Conservation (phyloP, 2,329 filamentous ascomycete genomes). For the Scopulariopsis brevicaulis region DNA sequence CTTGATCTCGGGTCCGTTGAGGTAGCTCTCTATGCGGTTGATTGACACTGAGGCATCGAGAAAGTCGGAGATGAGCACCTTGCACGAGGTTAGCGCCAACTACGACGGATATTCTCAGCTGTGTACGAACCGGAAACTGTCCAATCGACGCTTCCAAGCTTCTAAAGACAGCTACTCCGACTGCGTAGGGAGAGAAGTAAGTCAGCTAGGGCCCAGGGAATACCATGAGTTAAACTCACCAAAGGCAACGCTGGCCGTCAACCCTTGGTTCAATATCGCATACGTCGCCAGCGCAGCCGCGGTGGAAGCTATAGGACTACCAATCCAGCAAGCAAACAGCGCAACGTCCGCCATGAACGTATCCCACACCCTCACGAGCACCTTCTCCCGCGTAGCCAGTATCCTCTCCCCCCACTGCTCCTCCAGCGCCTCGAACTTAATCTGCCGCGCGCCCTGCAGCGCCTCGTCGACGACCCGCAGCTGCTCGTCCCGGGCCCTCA, state of each 20-base stretch:
- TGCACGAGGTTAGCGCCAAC: constrained; percentile 47
- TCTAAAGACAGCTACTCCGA: constrained; percentile 63
- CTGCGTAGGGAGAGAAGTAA: neutral
- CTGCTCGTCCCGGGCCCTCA: constrained; percentile 68
- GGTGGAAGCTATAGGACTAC: constrained; percentile 62
- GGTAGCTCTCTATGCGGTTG: constrained; percentile 59
- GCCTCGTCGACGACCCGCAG: constrained; percentile 67
- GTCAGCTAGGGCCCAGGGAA: neutral
- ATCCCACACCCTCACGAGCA: constrained; percentile 55
- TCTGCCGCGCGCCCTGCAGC: constrained; percentile 68
- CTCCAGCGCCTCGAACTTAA: constrained; percentile 74
- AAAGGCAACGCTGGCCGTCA: constrained; percentile 66
- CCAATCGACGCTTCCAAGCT: constrained; percentile 62
- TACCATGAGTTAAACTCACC: constrained; percentile 18
- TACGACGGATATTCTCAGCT: neutral
- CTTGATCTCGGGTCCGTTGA: constrained; percentile 53
- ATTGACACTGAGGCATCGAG: constrained; percentile 66
- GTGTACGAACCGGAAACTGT: constrained; percentile 48
- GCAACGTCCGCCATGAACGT: constrained; percentile 53
- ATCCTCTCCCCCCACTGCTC: constrained; percentile 65
- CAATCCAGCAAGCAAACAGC: constrained; percentile 58
- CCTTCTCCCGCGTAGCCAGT: constrained; percentile 45
- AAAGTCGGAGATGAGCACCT: constrained; percentile 2
- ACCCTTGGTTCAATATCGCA: constrained; percentile 46
- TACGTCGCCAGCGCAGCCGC: constrained; percentile 62